phyloP scores from a whole-genome alignment of 495 filamentous ascomycete genomes.

The Evansstolkia leycettana region DNA sequence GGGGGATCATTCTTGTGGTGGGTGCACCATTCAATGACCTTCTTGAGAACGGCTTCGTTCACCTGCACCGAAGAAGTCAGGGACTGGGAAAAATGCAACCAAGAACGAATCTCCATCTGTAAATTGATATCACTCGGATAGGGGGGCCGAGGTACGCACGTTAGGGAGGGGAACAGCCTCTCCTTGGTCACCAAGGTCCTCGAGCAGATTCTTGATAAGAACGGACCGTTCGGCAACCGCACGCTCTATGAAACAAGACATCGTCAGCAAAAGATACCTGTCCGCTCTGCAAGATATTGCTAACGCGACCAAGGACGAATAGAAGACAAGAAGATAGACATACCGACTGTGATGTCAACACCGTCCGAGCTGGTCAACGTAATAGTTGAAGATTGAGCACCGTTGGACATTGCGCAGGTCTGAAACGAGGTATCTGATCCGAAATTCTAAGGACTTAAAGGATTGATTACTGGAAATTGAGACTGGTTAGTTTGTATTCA shows the following conservation, averaged over 20 bases:
- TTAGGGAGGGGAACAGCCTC: conserved; percentile 80
- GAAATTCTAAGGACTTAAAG: too few relatives aligned
- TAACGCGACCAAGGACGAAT: not conserved
- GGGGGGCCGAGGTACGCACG: conserved; percentile 36
- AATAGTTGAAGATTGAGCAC: conserved; percentile 15
- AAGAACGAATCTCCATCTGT: not conserved
- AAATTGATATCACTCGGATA: not conserved
- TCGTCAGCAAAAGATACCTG: not conserved
- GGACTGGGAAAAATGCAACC: not conserved
- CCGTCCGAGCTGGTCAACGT: conserved; percentile 47
- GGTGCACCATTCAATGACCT: conserved; percentile 95
- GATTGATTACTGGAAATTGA: too few relatives aligned
- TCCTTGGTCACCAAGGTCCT: conserved; percentile 67
- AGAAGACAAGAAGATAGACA: conserved; percentile 8
- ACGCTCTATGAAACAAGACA: conserved; percentile 43
- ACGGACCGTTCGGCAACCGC: conserved; percentile 81
- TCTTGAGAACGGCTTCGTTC: conserved; percentile 83
- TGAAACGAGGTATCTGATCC: not conserved
- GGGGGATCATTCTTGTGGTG: conserved; percentile 85
- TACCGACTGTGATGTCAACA: conserved; percentile 43
- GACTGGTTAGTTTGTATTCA: too few relatives aligned
- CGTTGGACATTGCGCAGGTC: conserved; percentile 8
- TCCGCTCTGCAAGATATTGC: not conserved
- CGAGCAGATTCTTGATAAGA: conserved; percentile 95
- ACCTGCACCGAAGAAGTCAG: conserved; percentile 40